These are phyloP conservation scores for Orbilia quercus DNA, from an alignment of 2,329 filamentous ascomycete species.

Conservation along the genomic window DNA sequence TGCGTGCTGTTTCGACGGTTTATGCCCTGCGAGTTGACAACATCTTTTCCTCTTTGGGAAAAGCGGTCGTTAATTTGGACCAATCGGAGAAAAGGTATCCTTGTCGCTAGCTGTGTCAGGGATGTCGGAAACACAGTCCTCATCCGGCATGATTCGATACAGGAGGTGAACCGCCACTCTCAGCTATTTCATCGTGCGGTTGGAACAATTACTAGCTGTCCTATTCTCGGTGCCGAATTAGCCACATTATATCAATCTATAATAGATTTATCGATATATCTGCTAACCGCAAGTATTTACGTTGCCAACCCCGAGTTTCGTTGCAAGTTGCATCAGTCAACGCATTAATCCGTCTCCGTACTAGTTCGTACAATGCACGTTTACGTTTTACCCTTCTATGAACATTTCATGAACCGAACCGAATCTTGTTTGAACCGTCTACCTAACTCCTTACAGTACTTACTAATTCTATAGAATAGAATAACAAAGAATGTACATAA, in stretches of 20 bases:
- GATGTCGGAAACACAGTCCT: constrained; percentile 40
- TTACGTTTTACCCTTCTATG: not conserved
- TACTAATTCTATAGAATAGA: no score
- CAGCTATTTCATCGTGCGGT: not conserved
- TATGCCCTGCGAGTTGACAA: constrained; percentile 24
- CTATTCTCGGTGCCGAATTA: constrained; percentile 9
- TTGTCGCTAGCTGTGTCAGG: constrained; percentile 27
- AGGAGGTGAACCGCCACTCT: constrained; percentile 25
- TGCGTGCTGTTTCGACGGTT: constrained; percentile 15
- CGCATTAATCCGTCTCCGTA: constrained; percentile 1
- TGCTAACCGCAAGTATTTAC: not conserved
- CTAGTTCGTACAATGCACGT: not conserved
- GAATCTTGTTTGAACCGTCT: constrained; percentile 19
- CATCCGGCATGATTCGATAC: constrained; percentile 6
- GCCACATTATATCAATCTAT: not conserved
- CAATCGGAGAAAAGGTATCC: constrained; percentile 52
- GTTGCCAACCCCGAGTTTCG: no score
- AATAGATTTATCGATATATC: not conserved
- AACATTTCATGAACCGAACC: not conserved
- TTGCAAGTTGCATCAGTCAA: no score
- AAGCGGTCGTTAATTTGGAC: constrained; percentile 16
- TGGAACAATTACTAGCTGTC: not conserved
- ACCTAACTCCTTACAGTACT: constrained; percentile 6
- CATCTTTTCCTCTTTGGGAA: constrained; percentile 34
- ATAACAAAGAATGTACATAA: constrained; percentile 20